Conservation (phyloP, 129 eudicot species). For the Pulicaria dysenterica region DNA sequence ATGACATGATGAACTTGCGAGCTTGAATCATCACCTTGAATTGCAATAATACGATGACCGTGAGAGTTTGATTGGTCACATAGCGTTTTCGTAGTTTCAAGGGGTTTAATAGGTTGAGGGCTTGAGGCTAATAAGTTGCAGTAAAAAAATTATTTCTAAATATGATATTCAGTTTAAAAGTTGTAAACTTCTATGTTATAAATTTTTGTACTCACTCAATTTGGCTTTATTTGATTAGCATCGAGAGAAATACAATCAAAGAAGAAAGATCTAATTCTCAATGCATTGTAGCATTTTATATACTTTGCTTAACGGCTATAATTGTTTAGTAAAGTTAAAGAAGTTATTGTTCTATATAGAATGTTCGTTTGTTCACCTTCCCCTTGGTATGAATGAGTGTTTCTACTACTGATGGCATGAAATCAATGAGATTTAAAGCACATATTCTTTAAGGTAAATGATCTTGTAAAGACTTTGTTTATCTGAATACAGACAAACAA, state of each 20-base stretch:
- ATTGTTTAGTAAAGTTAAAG: background rate
- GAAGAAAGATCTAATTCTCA: conserved; percentile 4
- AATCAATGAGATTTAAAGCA: conserved; percentile 18
- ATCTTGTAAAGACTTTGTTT: conserved; percentile 27
- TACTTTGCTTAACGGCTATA: background rate
- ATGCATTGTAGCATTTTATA: background rate
- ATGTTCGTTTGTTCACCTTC: background rate
- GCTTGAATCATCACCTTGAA: no score
- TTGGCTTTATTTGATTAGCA: background rate
- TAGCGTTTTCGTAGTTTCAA: no score
- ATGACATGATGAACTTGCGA: no score
- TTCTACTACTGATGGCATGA: conserved; percentile 23
- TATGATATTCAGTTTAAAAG: background rate
- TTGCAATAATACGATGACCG: no score
- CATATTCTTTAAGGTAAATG: conserved; percentile 38
- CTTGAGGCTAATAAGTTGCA: no score
- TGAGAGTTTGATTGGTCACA: no score
- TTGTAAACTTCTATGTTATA: conserved; percentile 7
- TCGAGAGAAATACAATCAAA: background rate
- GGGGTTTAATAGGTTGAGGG: no score
- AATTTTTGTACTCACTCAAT: conserved; percentile 10
- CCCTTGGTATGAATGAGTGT: conserved; percentile 32
- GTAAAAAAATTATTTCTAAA: background rate
- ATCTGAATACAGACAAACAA: conserved; percentile 38
- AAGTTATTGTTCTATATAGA: background rate